These are phyloP conservation scores for Phytopythium helicoides DNA, from an alignment of 352 stramenopile species.

Conservation along the genomic window DNA sequence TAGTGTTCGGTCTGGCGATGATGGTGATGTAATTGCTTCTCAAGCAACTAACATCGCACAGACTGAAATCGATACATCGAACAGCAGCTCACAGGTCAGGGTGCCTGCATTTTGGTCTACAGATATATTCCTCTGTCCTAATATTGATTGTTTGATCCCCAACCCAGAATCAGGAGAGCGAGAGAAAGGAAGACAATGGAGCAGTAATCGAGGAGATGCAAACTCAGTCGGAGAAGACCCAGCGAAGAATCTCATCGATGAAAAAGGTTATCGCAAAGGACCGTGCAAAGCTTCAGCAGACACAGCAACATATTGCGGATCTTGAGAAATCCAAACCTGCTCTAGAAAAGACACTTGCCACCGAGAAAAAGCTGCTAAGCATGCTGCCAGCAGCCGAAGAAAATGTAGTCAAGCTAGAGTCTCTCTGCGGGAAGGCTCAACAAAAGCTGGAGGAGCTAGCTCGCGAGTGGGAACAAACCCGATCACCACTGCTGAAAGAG, in stretches of 20 bases:
- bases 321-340: slow-evolving; percentile 21
- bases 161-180: neutral
- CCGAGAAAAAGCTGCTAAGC: slow-evolving; percentile 49
- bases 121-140: no score
- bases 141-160: neutral
- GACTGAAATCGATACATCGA: no score
- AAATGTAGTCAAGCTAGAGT: slow-evolving; percentile 72
- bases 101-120: no score
- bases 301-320: slow-evolving; percentile 33
- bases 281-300: slow-evolving; percentile 17
- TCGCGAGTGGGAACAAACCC: slow-evolving; percentile 52
- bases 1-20: no score
- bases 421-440: slow-evolving; percentile 49
- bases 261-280: slow-evolving; percentile 34
- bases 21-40: no score
- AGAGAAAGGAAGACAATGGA: slow-evolving; percentile 8
- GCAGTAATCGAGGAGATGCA: slow-evolving; percentile 29
- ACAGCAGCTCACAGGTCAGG: no score
- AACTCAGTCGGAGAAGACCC: slow-evolving; percentile 24
- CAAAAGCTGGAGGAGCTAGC: slow-evolving; percentile 49
- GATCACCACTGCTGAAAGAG: slow-evolving; percentile 42
- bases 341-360: slow-evolving; percentile 48
- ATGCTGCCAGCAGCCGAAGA: slow-evolving; percentile 62
- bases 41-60: no score
- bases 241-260: slow-evolving; percentile 40